These are phyloP conservation scores for Theobroma cacao DNA, from an alignment of 345 rosid species.

Conservation along the genomic window DNA sequence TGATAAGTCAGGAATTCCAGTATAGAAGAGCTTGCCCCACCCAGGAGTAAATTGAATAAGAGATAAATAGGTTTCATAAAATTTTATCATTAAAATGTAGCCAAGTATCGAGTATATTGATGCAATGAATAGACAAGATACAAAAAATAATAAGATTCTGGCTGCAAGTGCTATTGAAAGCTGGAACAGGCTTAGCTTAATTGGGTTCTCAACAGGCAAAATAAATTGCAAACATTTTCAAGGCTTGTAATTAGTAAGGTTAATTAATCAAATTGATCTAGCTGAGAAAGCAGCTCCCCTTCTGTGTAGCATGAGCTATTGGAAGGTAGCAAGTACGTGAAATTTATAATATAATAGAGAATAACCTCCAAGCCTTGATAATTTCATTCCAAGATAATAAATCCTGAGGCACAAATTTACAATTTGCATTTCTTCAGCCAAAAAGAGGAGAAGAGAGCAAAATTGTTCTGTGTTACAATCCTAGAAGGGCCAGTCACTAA, in stretches of 20 bases:
- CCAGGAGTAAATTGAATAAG: not conserved
- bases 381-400: not conserved
- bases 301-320: not conserved
- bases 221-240: not conserved
- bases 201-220: not conserved
- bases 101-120: not conserved
- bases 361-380: not conserved
- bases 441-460: not conserved
- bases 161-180: not conserved
- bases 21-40: not conserved
- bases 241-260: not conserved
- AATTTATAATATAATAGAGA: not conserved
- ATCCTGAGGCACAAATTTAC: not conserved
- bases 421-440: not conserved
- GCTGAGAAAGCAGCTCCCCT: not conserved
- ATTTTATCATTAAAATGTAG: not conserved
- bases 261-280: not conserved
- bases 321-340: not conserved
- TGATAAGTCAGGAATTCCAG: not conserved
- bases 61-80: not conserved
- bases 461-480: not conserved
- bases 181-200: not conserved
- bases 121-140: not conserved
- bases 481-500: slow-evolving; percentile 19
- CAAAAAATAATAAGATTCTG: not conserved